Conservation (phyloP, 2,329 filamentous ascomycete genomes). For the Huntiella omanensis region DNA sequence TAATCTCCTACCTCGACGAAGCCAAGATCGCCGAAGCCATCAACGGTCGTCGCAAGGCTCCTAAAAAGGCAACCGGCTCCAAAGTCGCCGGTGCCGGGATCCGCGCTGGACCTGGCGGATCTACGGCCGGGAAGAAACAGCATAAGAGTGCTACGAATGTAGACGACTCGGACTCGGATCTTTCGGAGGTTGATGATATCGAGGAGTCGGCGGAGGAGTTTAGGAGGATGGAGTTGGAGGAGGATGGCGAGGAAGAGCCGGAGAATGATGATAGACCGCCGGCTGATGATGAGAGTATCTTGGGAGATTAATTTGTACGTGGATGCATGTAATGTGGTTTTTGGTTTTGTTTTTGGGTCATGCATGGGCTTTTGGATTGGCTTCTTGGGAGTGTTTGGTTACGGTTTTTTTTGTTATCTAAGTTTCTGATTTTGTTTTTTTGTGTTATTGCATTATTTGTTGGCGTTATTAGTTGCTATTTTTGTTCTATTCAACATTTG, state of each 20-base stretch:
- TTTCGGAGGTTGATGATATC: slow-evolving; percentile 6
- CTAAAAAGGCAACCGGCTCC: slow-evolving; percentile 15
- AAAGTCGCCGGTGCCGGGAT: slow-evolving; percentile 13
- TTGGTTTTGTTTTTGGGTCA: not conserved
- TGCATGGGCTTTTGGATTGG: not conserved
- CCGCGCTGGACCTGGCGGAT: slow-evolving; percentile 7
- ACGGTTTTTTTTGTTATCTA: not conserved
- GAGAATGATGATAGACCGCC: slow-evolving; percentile 15
- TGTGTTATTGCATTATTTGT: not conserved
- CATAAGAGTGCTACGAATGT: slow-evolving; percentile 16
- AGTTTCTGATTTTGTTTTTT: not conserved
- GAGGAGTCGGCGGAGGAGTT: slow-evolving; percentile 42
- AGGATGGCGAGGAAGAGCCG: slow-evolving; percentile 24
- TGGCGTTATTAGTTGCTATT: not conserved
- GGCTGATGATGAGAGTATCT: slow-evolving; percentile 18
- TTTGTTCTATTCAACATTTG: not conserved
- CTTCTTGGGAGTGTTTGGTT: not conserved
- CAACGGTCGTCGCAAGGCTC: slow-evolving; percentile 19
- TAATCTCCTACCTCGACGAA: slow-evolving; percentile 63
- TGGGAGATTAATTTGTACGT: slow-evolving; percentile 19
- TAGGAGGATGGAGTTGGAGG: slow-evolving; percentile 32
- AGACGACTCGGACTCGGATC: slow-evolving; percentile 9
- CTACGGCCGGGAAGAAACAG: slow-evolving; percentile 15
- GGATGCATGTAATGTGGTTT: not conserved
- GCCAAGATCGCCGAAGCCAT: slow-evolving; percentile 30